These are phyloP conservation scores for Circinella umbellata DNA, from an alignment of 371 early-diverging fungal species.

Conservation along the genomic window DNA sequence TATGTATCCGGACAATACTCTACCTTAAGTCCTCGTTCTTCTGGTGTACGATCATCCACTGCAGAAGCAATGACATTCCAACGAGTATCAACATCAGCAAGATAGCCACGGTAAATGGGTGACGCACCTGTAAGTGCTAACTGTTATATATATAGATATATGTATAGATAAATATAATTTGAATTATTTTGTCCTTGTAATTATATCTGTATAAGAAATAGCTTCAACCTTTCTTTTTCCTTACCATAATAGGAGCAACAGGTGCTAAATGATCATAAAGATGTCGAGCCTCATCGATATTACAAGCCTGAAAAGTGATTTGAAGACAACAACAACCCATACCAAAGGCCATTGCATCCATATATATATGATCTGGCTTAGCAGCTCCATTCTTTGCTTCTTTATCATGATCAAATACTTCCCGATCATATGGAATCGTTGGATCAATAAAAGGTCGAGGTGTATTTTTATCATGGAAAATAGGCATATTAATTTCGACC, in stretches of 20 bases:
- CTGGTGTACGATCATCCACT: conserved; percentile 95
- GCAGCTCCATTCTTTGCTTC: conserved; percentile 80
- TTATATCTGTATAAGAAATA: neutral
- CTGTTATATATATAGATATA: conserved; percentile 20
- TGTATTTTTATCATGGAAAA: conserved; percentile 84
- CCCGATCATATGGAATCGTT: conserved; percentile 70
- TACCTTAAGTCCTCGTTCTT: conserved; percentile 91
- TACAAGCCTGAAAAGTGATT: conserved; percentile 98
- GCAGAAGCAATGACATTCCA: conserved; percentile 97
- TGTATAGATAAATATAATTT: too few relatives aligned
- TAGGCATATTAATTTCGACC: conserved; percentile 90
- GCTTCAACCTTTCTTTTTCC: neutral
- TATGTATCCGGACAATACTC: neutral
- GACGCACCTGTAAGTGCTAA: conserved; percentile 95
- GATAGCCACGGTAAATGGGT: conserved; percentile 93
- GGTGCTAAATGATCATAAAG: conserved; percentile 97
- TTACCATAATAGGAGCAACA: conserved; percentile 91
- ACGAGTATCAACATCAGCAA: conserved; percentile 97
- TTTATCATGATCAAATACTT: conserved; percentile 65
- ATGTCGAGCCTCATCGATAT: conserved; percentile 90
- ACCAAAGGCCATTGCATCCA: conserved; percentile 99
- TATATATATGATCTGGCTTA: conserved; percentile 91
- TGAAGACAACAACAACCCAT: conserved; percentile 99
- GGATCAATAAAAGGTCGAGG: conserved; percentile 92
- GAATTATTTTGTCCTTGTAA: neutral